Evolutionary conservation across 2,329 filamentous ascomycete species (phyloP), one percentile per base, ranked within the genome.

Genomic region (Monilinia fructigena): DNA sequence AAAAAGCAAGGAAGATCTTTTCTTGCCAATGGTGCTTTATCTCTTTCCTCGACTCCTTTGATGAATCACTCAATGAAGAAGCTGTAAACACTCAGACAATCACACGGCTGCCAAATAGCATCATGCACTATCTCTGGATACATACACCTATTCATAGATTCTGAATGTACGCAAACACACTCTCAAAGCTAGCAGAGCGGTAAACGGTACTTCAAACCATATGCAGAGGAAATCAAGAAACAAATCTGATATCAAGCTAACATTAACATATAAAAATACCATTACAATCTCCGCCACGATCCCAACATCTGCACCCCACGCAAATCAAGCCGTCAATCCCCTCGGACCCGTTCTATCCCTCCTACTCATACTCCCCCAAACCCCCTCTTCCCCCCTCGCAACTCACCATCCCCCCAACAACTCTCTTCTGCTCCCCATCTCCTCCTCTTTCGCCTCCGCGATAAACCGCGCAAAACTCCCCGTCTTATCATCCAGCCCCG

Each of bases 191-290:
- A 47, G 14, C 11, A 53, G 16, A 18, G 12, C 3, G n/a, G 50
- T 4, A 31, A 28, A 28, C 3, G 5, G 2, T 52, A 52, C 23
- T 4, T 23, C 7, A 12, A 48, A 23, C 10, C 2, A 4, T 11
- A 28, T 52, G 1, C 14, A 16, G 4, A 14, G 11, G n/a, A 28
- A 50, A 3, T 23, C 12, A 38, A 20, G 28, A 23, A 59, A 58
- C 16, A n/a, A 58, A n/a, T 20, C 31, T 40, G 40, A 58, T 58
- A 58, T 58, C 28, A 58, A n/a, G 26, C 26, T n/a, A 31, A 5
- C 42, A 31, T 31, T 28, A 45, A 58, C 6, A 53, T 28, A 53
- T 12, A 31, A 3, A 18, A 35, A n/a, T 20, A 55, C 35, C 28
- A 38, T n/a, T 23, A 20, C n/a, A n/a, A n/a, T n/a, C n/a, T n/a